Conservation (phyloP, 495 filamentous ascomycete species). For the Penicillium alfredii region DNA sequence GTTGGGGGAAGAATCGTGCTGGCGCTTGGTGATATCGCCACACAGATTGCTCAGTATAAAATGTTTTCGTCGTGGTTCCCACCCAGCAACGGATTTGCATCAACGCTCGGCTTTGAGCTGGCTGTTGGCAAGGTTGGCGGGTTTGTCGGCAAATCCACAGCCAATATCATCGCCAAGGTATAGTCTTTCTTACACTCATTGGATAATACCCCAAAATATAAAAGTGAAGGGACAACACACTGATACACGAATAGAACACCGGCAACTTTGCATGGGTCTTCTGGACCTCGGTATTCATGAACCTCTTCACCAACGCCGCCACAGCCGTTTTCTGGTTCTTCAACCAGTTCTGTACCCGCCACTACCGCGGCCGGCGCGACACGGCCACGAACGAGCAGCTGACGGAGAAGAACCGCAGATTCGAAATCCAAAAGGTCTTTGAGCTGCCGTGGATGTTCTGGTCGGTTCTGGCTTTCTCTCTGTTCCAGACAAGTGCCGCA, state of each 20-base stretch:
- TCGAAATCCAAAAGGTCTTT: slow-evolving; percentile 37
- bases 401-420: slow-evolving; percentile 42
- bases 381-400: slow-evolving; percentile 34
- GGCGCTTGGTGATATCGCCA: slow-evolving; percentile 41
- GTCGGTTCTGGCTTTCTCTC: slow-evolving; percentile 33
- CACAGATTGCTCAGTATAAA: slow-evolving; percentile 43
- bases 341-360: slow-evolving; percentile 29
- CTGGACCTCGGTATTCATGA: slow-evolving; percentile 45
- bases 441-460: slow-evolving; percentile 43
- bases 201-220: too few relatives aligned
- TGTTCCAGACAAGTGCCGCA: slow-evolving; percentile 40
- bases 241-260: slow-evolving; percentile 24
- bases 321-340: slow-evolving; percentile 39
- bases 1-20: slow-evolving; percentile 36
- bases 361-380: slow-evolving; percentile 29
- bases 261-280: slow-evolving; percentile 43
- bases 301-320: slow-evolving; percentile 39
- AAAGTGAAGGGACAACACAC: too few relatives aligned
- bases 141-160: slow-evolving; percentile 33
- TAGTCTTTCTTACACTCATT: too few relatives aligned
- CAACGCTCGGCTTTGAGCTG: slow-evolving; percentile 37
- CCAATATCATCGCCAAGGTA: slow-evolving; percentile 34
- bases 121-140: slow-evolving; percentile 38
- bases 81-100: slow-evolving; percentile 41
- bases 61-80: slow-evolving; percentile 48